Evolutionary conservation across 169 alveolate species (phyloP).

Genomic region (Babesia sp.): DNA sequence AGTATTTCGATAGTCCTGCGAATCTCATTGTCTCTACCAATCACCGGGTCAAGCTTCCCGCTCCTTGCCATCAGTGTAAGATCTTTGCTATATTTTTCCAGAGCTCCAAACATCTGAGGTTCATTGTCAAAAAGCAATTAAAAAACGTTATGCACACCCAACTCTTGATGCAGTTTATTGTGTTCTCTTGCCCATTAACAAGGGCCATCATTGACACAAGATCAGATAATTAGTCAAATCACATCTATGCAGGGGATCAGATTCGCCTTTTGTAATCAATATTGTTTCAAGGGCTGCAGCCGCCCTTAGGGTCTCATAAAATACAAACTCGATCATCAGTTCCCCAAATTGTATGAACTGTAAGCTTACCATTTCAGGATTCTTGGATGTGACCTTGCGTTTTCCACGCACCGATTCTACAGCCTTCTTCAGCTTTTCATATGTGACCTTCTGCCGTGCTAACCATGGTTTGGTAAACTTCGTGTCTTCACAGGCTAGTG

Average conservation of each 20-base stretch:
- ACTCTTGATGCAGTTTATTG: too few species aligned
- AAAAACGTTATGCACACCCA: too few species aligned
- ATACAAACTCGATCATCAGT: slow-evolving; percentile 35
- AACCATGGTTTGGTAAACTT: slow-evolving; percentile 83
- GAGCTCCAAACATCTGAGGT: slow-evolving; percentile 67
- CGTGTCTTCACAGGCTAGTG: slow-evolving; percentile 83
- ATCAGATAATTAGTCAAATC: too few species aligned
- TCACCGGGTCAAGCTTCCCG: slow-evolving; percentile 87
- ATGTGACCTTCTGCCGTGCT: slow-evolving; percentile 71
- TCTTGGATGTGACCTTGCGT: slow-evolving; percentile 81
- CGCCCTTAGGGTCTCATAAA: slow-evolving; percentile 22
- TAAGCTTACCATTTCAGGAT: slow-evolving; percentile 77
- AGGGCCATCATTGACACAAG: too few species aligned
- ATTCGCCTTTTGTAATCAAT: slow-evolving; percentile 64
- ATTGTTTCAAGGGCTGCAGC: neutral
- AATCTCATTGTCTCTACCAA: slow-evolving; percentile 86
- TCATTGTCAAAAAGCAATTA: neutral
- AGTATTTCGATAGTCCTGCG: slow-evolving; percentile 84
- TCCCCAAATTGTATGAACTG: neutral
- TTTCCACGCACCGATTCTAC: slow-evolving; percentile 83
- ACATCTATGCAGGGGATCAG: slow-evolving; percentile 27
- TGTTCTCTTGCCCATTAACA: too few species aligned
- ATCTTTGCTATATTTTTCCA: slow-evolving; percentile 81
- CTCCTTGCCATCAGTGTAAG: slow-evolving; percentile 84
- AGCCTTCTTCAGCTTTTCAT: slow-evolving; percentile 81